These are phyloP conservation scores for Protomyces inundatus DNA, from an alignment of 1,139 yeast species.

Conservation along the genomic window DNA sequence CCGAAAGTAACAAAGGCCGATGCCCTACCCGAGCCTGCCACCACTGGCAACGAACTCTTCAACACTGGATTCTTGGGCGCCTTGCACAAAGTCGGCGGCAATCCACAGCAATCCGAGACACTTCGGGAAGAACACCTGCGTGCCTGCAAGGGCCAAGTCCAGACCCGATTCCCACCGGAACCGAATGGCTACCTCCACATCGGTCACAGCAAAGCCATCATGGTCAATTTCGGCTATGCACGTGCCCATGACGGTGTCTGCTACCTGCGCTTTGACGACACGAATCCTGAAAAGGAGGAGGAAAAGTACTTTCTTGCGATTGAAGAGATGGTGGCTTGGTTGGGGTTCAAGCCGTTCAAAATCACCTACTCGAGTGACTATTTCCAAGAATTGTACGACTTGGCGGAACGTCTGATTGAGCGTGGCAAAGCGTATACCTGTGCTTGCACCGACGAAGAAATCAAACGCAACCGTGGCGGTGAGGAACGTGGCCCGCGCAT, in stretches of 20 bases:
- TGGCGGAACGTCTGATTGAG: slow-evolving; percentile 74
- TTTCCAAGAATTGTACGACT: slow-evolving; percentile 76
- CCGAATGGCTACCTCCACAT: slow-evolving; percentile 96
- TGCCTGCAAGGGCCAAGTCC: slow-evolving; percentile 73
- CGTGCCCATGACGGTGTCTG: slow-evolving; percentile 75
- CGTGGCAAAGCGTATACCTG: slow-evolving; percentile 80
- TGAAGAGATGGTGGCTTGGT: slow-evolving; percentile 78
- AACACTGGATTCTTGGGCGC: slow-evolving; percentile 94
- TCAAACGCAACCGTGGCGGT: slow-evolving; percentile 83
- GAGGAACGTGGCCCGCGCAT: slow-evolving; percentile 84
- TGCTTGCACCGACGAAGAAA: slow-evolving; percentile 81
- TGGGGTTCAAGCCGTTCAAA: slow-evolving; percentile 89
- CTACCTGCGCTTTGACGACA: slow-evolving; percentile 90
- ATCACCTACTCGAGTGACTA: slow-evolving; percentile 94
- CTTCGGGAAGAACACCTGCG: slow-evolving; percentile 72
- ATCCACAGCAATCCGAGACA: slow-evolving; percentile 83
- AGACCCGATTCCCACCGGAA: slow-evolving; percentile 96
- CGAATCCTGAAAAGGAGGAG: slow-evolving; percentile 98
- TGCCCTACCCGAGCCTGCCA: slow-evolving; percentile 37
- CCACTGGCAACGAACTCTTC: slow-evolving; percentile 66
- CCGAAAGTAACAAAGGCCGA: slow-evolving; percentile 37
- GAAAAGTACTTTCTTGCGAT: slow-evolving; percentile 83
- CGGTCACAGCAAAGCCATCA: slow-evolving; percentile 96
- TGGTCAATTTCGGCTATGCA: slow-evolving; percentile 94
- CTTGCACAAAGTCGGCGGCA: slow-evolving; percentile 90